Base-by-base conservation (phyloP, 2,329 filamentous ascomycete genomes). In the Claviceps monticola region DNA sequence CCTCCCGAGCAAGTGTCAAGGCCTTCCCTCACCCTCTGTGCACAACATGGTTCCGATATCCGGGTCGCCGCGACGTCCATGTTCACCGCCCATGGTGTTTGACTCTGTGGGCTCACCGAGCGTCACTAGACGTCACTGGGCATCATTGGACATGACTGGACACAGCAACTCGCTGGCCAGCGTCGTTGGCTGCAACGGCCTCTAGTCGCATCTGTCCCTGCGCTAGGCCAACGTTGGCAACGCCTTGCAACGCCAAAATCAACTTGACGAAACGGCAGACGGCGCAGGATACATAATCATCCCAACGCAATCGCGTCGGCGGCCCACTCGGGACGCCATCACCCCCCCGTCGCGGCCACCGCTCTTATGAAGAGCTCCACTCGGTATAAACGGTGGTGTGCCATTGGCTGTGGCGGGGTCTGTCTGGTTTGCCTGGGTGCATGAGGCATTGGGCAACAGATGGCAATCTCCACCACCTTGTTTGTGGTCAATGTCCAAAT, bases 391-490 rank as follows among this genome's bases (percentile, higher is more conserved):
- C 49, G 41, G 39, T 47, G 48, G 42, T 37, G 49, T 55, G 54
- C 52, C 50, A 56, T 46, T 58, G 56, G 57, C 51, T 54, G 29
- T 46, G 43, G 26, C 38, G 45, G 45, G 37, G 38, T 46, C 29
- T 8, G 29, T 34, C 29, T 34, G 29, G 29, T 11, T 34, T 11
- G 26, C 26, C 26, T 26, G 5, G 26, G 42, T 43, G 48, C 45
- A 47, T 43, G 47, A 26, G 23, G 48, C 55, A 49, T 50, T 51
- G 50, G 47, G 44, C 36, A 49, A 29, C 39, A 48, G 43, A 55
- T 50, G 53, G 50, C 53, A 57, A 57, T 57, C 53, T 58, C 58
- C 57, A 57, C 57, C 44, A 36, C 17, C 37, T 54, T 21, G 21
- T 21, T 43, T 43, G 16, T 16, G 29, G 41, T 50, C 51, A 43